Percentiles rank a stretch among this genome's conserved stretches.
Evolutionary conservation across 75 land plant genomes (phyloP).

Genomic region (Gnetum montanum): DNA sequence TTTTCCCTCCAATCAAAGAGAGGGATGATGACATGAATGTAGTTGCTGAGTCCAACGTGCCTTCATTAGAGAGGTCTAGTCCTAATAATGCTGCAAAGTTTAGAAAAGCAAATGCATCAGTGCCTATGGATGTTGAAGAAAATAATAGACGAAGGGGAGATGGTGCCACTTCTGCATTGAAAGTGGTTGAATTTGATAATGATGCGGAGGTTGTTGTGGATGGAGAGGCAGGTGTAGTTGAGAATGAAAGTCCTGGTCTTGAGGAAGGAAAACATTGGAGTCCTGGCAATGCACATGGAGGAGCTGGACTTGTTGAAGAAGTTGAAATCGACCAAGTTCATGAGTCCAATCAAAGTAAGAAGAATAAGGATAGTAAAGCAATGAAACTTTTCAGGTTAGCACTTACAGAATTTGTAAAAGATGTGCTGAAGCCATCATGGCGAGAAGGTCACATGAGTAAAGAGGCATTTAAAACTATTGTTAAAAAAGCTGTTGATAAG

Average conservation of each 20-base stretch:
- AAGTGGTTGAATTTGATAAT: constrained; percentile 33
- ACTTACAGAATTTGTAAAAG: constrained; percentile 70
- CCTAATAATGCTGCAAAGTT: constrained; percentile 2
- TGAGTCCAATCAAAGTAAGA: constrained; percentile 39
- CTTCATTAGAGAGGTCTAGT: constrained; percentile 9
- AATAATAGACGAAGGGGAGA: constrained; percentile 20
- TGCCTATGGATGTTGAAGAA: constrained; percentile 17
- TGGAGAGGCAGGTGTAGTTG: constrained; percentile 60
- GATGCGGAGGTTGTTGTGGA: constrained; percentile 37
- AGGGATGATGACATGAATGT: constrained; percentile 3
- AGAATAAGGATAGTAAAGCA: constrained; percentile 46
- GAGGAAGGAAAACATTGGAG: constrained; percentile 23
- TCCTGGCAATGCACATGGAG: constrained; percentile 18
- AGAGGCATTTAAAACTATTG: constrained; percentile 81
- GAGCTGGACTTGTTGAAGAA: constrained; percentile 22
- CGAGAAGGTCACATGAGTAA: constrained; percentile 76
- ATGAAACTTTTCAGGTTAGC: constrained; percentile 49
- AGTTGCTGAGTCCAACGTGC: background rate
- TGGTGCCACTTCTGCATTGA: constrained; percentile 7
- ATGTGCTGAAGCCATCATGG: constrained; percentile 77
- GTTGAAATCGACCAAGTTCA: constrained; percentile 38
- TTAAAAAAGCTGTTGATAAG: constrained; percentile 84
- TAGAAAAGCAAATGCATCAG: constrained; percentile 3
- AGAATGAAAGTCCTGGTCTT: constrained; percentile 44
- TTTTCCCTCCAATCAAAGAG: constrained; percentile 8